Conservation (phyloP, 2,329 filamentous ascomycete species). For the Elsinoe necatrix region DNA sequence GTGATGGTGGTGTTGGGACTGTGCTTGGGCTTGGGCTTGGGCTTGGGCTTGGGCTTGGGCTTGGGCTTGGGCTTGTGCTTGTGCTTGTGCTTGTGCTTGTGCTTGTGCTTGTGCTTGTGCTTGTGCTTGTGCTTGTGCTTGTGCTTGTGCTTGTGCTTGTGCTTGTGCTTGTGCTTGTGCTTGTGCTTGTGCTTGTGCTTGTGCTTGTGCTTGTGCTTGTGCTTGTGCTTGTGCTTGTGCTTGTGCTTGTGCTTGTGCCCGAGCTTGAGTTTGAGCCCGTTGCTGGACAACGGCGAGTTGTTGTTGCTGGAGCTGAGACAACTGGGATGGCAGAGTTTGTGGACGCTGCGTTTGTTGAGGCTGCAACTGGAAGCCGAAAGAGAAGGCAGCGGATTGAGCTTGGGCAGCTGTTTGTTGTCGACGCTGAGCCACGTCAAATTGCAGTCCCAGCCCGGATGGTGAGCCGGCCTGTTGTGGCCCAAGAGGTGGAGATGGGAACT, state of each 20-base stretch:
- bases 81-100: slow-evolving; percentile 28
- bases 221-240: slow-evolving; percentile 40
- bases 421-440: slow-evolving; percentile 1
- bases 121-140: slow-evolving; percentile 41
- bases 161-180: slow-evolving; percentile 21
- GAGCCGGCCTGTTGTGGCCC: not conserved
- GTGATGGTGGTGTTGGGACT: slow-evolving; percentile 62
- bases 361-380: slow-evolving; percentile 24
- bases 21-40: slow-evolving; percentile 42
- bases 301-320: slow-evolving; percentile 18
- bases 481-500: not conserved
- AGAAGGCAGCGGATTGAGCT: slow-evolving; percentile 27
- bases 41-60: no score
- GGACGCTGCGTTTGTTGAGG: slow-evolving; percentile 26
- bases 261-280: slow-evolving; percentile 21
- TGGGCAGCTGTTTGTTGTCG: slow-evolving; percentile 19
- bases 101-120: slow-evolving; percentile 20
- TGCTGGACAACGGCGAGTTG: slow-evolving; percentile 17
- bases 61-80: no score
- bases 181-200: slow-evolving; percentile 41
- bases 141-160: slow-evolving; percentile 20
- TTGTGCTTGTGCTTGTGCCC: slow-evolving; percentile 23
- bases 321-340: slow-evolving; percentile 15
- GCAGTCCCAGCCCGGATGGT: not conserved
- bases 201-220: slow-evolving; percentile 16